Conservation (phyloP, 2,329 filamentous ascomycete genomes). For the Nannizzia gypsea region DNA sequence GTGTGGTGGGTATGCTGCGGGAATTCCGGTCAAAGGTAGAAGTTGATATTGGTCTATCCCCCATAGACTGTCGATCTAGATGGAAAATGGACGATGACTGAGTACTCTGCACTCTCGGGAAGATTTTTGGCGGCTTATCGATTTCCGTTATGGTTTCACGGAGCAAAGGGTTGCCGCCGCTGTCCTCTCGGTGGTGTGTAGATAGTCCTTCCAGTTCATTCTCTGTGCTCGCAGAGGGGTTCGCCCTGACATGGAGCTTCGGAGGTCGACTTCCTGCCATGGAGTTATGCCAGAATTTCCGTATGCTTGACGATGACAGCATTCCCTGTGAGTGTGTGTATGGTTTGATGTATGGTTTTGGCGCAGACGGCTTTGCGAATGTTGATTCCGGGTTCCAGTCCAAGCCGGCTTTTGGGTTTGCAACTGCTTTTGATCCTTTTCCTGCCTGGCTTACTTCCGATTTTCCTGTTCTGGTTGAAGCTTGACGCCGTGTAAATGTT, state of each 20-base stretch:
- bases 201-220: neutral
- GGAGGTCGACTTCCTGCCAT: neutral
- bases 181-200: neutral
- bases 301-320: conserved; percentile 8
- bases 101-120: conserved; percentile 6
- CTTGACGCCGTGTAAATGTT: neutral
- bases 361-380: conserved; percentile 11
- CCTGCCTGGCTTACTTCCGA: neutral
- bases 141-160: neutral
- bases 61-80: neutral
- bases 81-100: conserved; percentile 1
- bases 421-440: neutral
- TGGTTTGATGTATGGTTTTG: neutral
- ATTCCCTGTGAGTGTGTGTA: conserved; percentile 4
- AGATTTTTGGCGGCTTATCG: conserved; percentile 5
- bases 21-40: neutral
- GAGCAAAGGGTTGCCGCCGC: neutral
- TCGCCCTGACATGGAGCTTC: conserved; percentile 4
- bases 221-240: neutral
- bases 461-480: neutral
- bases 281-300: conserved; percentile 6
- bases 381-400: conserved; percentile 13
- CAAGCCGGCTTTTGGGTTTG: neutral
- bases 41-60: neutral
- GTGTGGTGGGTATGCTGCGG: neutral